Evolutionary conservation across 495 filamentous ascomycete genomes (phyloP).

Genomic region (Glarea lozoyensis): DNA sequence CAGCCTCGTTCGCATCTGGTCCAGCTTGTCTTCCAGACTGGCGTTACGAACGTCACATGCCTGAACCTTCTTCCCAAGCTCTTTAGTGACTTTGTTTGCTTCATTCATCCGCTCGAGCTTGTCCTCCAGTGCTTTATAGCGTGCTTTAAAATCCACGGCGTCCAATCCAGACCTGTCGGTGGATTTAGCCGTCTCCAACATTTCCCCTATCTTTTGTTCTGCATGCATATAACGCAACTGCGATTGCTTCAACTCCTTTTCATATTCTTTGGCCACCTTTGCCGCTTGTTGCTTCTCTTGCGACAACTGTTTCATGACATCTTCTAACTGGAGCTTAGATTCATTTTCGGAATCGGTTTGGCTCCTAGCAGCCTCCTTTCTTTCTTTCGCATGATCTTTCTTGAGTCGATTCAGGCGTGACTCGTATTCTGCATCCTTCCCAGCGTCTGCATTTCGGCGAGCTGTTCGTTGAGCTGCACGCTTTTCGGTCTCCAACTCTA

Average conservation of each 20-base stretch:
- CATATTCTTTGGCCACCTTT: slow-evolving; percentile 40
- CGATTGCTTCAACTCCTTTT: slow-evolving; percentile 1
- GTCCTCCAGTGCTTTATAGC: background rate
- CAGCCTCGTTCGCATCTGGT: slow-evolving; percentile 57
- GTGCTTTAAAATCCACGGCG: background rate
- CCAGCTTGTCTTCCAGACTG: slow-evolving; percentile 42
- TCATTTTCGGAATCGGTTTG: slow-evolving; percentile 29
- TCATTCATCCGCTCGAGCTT: slow-evolving; percentile 14
- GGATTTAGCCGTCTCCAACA: no score
- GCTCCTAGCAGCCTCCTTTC: slow-evolving; percentile 21
- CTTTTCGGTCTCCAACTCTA: slow-evolving; percentile 74
- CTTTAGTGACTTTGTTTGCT: slow-evolving; percentile 17
- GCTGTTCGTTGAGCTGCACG: slow-evolving; percentile 49
- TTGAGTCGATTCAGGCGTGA: slow-evolving; percentile 36
- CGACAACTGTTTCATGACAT: slow-evolving; percentile 41
- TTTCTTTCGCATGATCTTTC: slow-evolving; percentile 46
- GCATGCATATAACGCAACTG: no score
- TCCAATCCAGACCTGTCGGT: no score
- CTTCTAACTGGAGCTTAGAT: slow-evolving; percentile 33
- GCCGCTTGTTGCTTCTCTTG: slow-evolving; percentile 20
- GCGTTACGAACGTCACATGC: background rate
- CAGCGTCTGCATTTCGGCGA: slow-evolving; percentile 32
- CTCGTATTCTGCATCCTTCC: slow-evolving; percentile 36
- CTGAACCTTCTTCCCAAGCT: slow-evolving; percentile 36
- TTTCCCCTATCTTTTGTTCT: no score